Conservation (phyloP, 257 asterid species). For the Perilla frutescens region DNA sequence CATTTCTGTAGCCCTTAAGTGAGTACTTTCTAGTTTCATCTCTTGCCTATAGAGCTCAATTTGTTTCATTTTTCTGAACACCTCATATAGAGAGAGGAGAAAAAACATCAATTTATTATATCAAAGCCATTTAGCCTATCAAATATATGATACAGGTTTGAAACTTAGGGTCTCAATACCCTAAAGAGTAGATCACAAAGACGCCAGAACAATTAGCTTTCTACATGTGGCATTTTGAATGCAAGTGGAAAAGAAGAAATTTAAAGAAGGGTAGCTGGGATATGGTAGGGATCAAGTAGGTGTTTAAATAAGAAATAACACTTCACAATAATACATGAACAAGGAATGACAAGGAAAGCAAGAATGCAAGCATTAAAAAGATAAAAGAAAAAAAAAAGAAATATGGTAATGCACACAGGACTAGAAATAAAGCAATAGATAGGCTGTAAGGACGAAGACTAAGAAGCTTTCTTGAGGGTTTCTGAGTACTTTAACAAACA, state of each 20-base stretch:
- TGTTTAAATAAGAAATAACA: background rate
- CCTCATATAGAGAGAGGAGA: background rate
- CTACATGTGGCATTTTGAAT: conserved; percentile 1
- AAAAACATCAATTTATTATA: background rate
- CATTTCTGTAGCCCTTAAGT: conserved; percentile 10
- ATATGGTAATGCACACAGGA: conserved; percentile 6
- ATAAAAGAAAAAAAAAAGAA: background rate
- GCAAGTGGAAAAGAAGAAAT: background rate
- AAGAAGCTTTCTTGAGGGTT: background rate
- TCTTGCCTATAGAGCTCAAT: background rate
- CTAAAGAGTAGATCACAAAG: background rate
- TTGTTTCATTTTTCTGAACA: background rate
- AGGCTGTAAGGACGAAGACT: background rate
- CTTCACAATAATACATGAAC: background rate
- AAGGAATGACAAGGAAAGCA: background rate
- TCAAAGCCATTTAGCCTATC: background rate
- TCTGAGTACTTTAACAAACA: conserved; percentile 12
- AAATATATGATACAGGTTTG: background rate
- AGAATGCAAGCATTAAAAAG: conserved; percentile 9
- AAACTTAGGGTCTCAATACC: conserved; percentile 3
- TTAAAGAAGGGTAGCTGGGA: background rate
- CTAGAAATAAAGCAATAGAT: conserved; percentile 4
- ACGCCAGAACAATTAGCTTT: background rate
- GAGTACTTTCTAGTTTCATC: conserved; percentile 3
- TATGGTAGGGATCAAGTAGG: background rate